Evolutionary conservation across 805 yeast species (phyloP), one percentile per base, ranked within the genome.

Genomic region (Alloascoidea hylecoeti): DNA sequence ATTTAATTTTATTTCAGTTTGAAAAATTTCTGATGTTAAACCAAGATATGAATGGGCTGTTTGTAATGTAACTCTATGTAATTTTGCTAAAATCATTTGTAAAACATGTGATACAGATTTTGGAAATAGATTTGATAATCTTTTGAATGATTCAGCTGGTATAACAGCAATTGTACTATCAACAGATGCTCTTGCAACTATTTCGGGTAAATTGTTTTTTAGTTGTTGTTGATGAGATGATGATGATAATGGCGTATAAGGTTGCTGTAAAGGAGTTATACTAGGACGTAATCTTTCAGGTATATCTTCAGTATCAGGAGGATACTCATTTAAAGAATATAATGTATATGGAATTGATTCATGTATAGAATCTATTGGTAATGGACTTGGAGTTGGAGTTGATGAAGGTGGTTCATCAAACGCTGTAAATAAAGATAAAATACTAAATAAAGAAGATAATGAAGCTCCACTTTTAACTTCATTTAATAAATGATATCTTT

Each of bases 21-120:
- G 73, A 49, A 82, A 69, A 18, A 89, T 75, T 48, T 86, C 95
- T 15, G 70, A 62, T 0, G 96, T 85, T 16, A 89, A 58, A 0
- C 95, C 96, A 36, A 89, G 62, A 53, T 89, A 92, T 43, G 73
- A 70, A 53, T 88, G 92, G 5, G 92, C 83, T 0, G 96, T 83
- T 50, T 83, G 88, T 56, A 89, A 75, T 0, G 97, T 89, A 5
- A 92, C 96, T 46, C 94, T 72, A 52, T 85, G 85, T 39, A 92
- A 65, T 44, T 95, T 70, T 1, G 94, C 78, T 39, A 88, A 60
- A 16, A 89, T 84, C 73, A 89, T 85, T 48, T 94, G 95, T 12
- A 89, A 89, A 18, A 89, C 88, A 55, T 88, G 96, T 0, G 96
- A 83, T 0, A 96, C 79, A 1, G 95, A 82, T 44, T 81, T 73